Evolutionary conservation across 257 asterid genomes (phyloP).

Genomic region (Jaltomata sinuosa): DNA sequence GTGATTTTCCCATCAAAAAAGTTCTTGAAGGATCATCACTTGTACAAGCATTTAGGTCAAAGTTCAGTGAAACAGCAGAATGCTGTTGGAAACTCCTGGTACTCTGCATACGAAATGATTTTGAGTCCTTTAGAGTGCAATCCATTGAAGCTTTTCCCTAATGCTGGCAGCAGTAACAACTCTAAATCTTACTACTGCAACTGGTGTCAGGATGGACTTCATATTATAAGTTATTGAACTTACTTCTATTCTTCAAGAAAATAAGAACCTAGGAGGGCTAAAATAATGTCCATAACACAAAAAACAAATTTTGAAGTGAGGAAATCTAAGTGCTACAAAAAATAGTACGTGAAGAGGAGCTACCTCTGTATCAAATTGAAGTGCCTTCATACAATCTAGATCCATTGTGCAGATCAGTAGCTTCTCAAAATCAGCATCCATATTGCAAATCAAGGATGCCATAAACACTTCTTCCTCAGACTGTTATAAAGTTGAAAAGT

Average conservation of each 20-base stretch:
- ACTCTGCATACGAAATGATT: conserved; percentile 22
- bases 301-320: background rate
- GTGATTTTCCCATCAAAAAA: conserved; percentile 75
- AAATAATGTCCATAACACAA: background rate
- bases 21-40: conserved; percentile 64
- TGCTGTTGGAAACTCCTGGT: conserved; percentile 19
- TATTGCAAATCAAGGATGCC: conserved; percentile 87
- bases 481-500: conserved; percentile 29
- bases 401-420: conserved; percentile 93
- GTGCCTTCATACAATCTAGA: conserved; percentile 65
- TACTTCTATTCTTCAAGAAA: background rate
- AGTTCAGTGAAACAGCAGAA: conserved; percentile 22
- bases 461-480: conserved; percentile 67
- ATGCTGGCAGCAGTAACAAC: background rate
- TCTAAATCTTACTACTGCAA: background rate
- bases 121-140: conserved; percentile 11
- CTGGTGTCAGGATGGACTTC: background rate
- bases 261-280: background rate
- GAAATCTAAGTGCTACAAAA: background rate
- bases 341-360: background rate
- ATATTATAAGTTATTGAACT: background rate
- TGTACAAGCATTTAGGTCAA: conserved; percentile 34
- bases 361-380: conserved; percentile 90
- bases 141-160: background rate
- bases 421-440: conserved; percentile 62